A percentile compares a stretch with the other conserved stretches of the same genome.
These are phyloP conservation scores for Candida yuanshanica DNA, from an alignment of 805 yeast genomes.

Conservation along the genomic window DNA sequence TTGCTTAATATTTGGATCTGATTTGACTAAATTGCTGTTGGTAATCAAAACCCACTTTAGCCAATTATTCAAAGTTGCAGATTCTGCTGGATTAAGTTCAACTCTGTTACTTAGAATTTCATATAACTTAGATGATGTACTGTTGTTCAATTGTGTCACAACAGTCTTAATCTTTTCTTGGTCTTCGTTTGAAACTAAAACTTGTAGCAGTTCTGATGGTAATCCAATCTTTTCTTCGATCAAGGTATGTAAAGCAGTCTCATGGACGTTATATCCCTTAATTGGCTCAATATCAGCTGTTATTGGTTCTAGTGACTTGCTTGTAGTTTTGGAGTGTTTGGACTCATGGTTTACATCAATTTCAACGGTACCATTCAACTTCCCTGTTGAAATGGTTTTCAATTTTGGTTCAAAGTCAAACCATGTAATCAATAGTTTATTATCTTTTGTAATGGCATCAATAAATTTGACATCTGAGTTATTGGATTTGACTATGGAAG, in stretches of 20 bases:
- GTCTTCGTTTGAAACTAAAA: conserved; percentile 25
- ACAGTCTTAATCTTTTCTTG: conserved; percentile 36
- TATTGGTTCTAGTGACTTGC: conserved; percentile 23
- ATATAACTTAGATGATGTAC: conserved; percentile 38
- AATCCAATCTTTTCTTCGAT: conserved; percentile 16
- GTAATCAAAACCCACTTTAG: conserved; percentile 71
- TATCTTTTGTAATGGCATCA: conserved; percentile 15
- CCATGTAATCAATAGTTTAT: conserved; percentile 29
- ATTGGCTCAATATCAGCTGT: conserved; percentile 23
- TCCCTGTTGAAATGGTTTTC: conserved; percentile 20
- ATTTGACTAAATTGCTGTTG: conserved; percentile 43
- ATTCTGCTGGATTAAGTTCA: conserved; percentile 38
- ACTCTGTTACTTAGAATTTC: conserved; percentile 41
- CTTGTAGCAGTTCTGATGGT: conserved; percentile 22
- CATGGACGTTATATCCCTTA: conserved; percentile 22
- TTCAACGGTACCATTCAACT: conserved; percentile 13
- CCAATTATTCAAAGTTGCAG: conserved; percentile 50
- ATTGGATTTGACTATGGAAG: conserved; percentile 16
- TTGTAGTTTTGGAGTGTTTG: background rate
- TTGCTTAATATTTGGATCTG: conserved; percentile 36
- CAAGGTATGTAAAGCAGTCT: conserved; percentile 13
- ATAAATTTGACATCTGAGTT: conserved; percentile 23
- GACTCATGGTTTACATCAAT: conserved; percentile 22
- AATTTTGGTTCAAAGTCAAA: conserved; percentile 35
- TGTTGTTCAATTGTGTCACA: conserved; percentile 35